Conservation (phyloP, 768 basidiomycete genomes). For the Gyrodon lividus region DNA sequence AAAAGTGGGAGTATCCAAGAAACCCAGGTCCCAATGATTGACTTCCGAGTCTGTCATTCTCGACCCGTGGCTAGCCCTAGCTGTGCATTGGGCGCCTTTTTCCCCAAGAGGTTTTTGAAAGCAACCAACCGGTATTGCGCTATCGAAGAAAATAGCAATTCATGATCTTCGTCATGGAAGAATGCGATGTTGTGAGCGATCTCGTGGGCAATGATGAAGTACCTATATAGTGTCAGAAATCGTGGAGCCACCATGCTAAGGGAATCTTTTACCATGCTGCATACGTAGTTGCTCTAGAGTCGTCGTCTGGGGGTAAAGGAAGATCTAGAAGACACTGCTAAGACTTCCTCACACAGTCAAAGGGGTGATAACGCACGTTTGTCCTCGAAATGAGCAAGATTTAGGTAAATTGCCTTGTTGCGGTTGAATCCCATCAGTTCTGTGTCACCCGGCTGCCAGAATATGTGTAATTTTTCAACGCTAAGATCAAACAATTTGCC, state of each 20-base stretch:
- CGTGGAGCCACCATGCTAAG: too few relatives aligned
- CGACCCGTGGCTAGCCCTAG: too few relatives aligned
- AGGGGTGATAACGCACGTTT: conserved; percentile 7
- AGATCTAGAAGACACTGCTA: not conserved
- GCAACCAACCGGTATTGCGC: not conserved
- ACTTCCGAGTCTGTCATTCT: too few relatives aligned
- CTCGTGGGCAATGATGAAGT: conserved; percentile 29
- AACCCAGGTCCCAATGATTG: too few relatives aligned
- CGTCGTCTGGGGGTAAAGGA: not conserved
- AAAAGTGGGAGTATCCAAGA: too few relatives aligned
- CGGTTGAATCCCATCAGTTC: conserved; percentile 21
- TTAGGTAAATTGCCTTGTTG: conserved; percentile 12
- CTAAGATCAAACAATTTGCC: conserved; percentile 5
- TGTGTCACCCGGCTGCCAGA: conserved; percentile 5
- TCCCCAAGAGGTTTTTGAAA: too few relatives aligned
- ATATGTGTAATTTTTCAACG: conserved; percentile 9
- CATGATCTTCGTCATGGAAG: conserved; percentile 29
- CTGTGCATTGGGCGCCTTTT: too few relatives aligned
- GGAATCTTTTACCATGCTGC: not conserved
- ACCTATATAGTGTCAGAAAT: conserved; percentile 11
- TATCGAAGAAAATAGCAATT: conserved; percentile 17
- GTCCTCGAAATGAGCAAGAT: conserved; percentile 10
- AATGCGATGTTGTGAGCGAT: conserved; percentile 23
- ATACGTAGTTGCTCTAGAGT: not conserved
- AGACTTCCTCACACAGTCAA: not conserved